Conservation (phyloP, 164 flowering plant genomes). For the Sedum album region DNA sequence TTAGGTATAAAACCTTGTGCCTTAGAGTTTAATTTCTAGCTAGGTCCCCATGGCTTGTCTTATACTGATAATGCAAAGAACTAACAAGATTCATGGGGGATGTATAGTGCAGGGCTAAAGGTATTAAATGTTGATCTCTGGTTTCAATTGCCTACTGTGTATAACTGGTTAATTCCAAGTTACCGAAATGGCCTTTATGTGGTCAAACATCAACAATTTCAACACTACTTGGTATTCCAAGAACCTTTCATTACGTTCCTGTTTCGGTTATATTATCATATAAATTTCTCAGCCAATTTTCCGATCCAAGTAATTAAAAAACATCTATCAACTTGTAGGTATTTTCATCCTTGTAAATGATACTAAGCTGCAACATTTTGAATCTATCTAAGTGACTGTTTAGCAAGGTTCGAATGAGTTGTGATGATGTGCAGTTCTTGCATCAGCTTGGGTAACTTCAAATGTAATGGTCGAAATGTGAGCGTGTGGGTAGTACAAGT, state of each 20-base stretch:
- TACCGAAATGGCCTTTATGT: background rate
- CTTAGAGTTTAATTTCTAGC: background rate
- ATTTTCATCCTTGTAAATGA: background rate
- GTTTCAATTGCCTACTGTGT: background rate
- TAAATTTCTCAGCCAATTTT: too few species aligned
- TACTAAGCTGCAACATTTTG: background rate
- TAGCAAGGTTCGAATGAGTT: background rate
- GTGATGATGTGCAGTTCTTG: background rate
- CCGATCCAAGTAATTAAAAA: background rate
- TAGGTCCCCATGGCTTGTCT: slow-evolving; percentile 8
- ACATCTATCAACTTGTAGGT: background rate
- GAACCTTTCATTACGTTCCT: background rate
- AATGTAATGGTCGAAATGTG: background rate
- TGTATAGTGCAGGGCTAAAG: slow-evolving; percentile 1
- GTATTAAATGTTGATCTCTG: background rate
- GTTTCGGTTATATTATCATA: background rate
- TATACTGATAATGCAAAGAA: background rate
- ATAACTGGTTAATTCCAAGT: background rate
- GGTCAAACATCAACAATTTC: slow-evolving; percentile 6
- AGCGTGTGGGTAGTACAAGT: background rate
- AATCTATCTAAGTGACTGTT: background rate
- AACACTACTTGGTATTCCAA: background rate
- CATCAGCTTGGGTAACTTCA: background rate
- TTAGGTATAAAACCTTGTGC: background rate
- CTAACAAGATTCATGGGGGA: slow-evolving; percentile 2